Evolutionary conservation across 2,329 filamentous ascomycete species (phyloP).

Genomic region (Arthrobotrys megalospora): DNA sequence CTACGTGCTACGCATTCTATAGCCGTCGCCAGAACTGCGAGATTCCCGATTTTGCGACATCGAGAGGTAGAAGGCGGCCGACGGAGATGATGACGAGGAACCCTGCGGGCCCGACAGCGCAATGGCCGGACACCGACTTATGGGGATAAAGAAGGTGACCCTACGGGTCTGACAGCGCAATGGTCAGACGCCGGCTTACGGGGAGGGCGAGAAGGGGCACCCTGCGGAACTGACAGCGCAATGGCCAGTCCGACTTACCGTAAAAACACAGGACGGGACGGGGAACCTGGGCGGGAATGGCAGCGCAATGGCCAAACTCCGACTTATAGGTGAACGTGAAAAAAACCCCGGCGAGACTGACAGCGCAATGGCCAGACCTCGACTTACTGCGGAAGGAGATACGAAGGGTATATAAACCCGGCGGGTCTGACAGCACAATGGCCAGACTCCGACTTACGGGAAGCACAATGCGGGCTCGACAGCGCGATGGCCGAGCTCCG

Average conservation of each 20-base stretch:
- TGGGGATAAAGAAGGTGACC: background rate
- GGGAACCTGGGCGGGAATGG: background rate
- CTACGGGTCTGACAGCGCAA: background rate
- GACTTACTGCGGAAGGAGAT: background rate
- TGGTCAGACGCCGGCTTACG: background rate
- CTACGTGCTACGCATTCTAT: background rate
- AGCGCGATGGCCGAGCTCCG: slow-evolving; percentile 17
- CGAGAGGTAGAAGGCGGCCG: background rate
- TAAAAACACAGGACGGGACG: background rate
- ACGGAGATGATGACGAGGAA: background rate
- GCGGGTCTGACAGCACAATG: background rate
- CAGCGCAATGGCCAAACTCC: slow-evolving; percentile 3
- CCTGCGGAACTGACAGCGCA: background rate
- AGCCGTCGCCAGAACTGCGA: background rate
- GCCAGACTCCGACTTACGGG: slow-evolving; percentile 2
- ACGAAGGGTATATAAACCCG: background rate
- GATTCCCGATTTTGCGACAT: background rate
- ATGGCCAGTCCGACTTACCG: too few species aligned
- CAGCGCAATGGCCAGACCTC: background rate
- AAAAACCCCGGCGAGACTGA: background rate
- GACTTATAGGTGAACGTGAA: background rate
- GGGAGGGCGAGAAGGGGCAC: background rate
- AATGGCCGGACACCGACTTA: background rate
- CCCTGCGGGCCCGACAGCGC: background rate
- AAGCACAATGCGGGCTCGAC: background rate